Percentiles rank a stretch among this genome's conserved stretches.
Evolutionary conservation across 2,329 filamentous ascomycete species (phyloP).

Genomic region (Cadophora sp.): DNA sequence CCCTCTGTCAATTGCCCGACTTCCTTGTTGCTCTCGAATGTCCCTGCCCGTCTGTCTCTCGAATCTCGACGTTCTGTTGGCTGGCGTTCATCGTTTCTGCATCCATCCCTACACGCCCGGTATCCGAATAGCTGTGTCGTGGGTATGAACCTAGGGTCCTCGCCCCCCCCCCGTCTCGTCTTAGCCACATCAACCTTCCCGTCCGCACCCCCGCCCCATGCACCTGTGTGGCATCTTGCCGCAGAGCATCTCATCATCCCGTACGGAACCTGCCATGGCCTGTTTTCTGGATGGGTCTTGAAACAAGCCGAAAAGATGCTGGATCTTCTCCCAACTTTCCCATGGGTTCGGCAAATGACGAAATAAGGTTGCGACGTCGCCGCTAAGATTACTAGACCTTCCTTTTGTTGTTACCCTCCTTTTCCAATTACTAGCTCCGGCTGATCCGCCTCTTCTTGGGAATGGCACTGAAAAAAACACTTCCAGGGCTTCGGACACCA

Average conservation of each 20-base stretch:
- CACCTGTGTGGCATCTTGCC: conserved; percentile 13
- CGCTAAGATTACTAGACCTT: conserved; percentile 13
- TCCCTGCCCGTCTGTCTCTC: neutral
- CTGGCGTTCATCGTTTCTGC: neutral
- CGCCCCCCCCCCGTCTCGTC: conserved; percentile 5
- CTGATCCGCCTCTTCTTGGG: neutral
- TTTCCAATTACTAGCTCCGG: neutral
- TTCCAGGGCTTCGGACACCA: neutral
- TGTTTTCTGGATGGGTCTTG: conserved; percentile 20
- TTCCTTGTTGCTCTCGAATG: neutral
- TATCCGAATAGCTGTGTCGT: neutral
- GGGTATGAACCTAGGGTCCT: conserved; percentile 1
- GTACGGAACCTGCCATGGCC: conserved; percentile 24
- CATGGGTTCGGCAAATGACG: conserved; percentile 16
- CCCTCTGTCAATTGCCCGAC: neutral
- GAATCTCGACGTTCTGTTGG: neutral
- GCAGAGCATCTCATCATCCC: conserved; percentile 19
- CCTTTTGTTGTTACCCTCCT: neutral
- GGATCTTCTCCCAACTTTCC: neutral
- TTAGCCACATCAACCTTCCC: conserved; percentile 7
- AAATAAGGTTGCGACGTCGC: conserved; percentile 14
- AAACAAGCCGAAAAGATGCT: conserved; percentile 21
- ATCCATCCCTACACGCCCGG: neutral
- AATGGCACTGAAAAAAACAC: conserved; percentile 4
- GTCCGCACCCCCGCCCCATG: conserved; percentile 9